Base-by-base conservation (phyloP, 768 basidiomycete genomes). In the Boletus subcaerulescens region DNA sequence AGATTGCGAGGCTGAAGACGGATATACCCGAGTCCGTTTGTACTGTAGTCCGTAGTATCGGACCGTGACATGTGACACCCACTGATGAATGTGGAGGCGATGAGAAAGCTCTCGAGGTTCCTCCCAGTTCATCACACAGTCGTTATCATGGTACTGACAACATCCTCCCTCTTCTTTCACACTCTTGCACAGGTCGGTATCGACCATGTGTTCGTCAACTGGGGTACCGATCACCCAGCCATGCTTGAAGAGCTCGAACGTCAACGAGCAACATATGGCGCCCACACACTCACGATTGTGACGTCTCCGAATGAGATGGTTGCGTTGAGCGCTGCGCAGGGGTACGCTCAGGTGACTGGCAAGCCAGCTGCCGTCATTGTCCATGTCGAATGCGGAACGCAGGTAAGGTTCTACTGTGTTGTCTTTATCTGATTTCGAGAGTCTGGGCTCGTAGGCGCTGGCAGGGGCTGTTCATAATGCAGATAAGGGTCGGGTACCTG, bases 291-390 rank as follows among this genome's bases (percentile, higher is more conserved):
- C n/a, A 66, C 75, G 54, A 78, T 90, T 45, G 73, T 89, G 20
- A 88, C 82, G 3, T 86, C 83, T 54, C 87, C 87, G 0, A 88
- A 87, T 53, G 88, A 90, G 62, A 87, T 87, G 83, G 87, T 88
- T 5, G 88, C 84, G 0, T 66, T 89, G 41, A 85, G 80, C 56
- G 82, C 84, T 13, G 88, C 87, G 0, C 87, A 89, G 50, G 87
- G 85, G 1, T 89, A 84, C 60, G 82, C 81, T 0, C 83, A 86
- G 59, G 80, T 80, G 3, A 82, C 81, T 0, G 85, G 85, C 0
- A 83, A 74, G 54, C 85, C 86, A 0, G 86, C 87, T 0, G 85
- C 83, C 0, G 85, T 89, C 4, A 84, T 89, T 32, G 81, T 89
- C 0, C 87, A 90, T 63, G 87, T 88, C 45, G 85, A 86, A 60